Evolutionary conservation across 108 stramenopile species (phyloP).

Genomic region (Skeletonema grethae): DNA sequence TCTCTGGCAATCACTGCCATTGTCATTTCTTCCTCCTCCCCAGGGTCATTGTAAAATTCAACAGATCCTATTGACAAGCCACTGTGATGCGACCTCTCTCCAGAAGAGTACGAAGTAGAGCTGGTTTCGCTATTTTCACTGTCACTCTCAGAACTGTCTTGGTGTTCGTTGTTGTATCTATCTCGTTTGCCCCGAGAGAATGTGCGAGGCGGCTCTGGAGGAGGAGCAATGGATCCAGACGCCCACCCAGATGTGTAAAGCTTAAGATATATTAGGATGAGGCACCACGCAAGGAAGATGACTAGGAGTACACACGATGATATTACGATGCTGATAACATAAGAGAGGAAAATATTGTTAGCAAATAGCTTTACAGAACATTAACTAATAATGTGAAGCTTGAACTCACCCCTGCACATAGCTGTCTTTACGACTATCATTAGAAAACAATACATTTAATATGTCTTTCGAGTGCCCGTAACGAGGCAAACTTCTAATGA

Average conservation of each 20-base stretch:
- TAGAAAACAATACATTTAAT: slow-evolving; percentile 3
- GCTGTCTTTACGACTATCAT: slow-evolving; percentile 18
- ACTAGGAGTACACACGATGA: slow-evolving; percentile 35
- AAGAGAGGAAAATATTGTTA: background rate
- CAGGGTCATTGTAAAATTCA: slow-evolving; percentile 19
- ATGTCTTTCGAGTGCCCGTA: slow-evolving; percentile 28
- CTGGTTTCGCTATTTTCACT: slow-evolving; percentile 30
- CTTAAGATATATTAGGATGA: slow-evolving; percentile 18
- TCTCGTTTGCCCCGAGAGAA: background rate
- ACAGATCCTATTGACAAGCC: slow-evolving; percentile 33
- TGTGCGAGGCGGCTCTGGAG: slow-evolving; percentile 6
- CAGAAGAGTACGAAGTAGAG: slow-evolving; percentile 8
- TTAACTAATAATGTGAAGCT: background rate
- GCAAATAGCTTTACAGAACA: background rate
- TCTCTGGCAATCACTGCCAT: slow-evolving; percentile 40
- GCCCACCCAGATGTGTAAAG: slow-evolving; percentile 17
- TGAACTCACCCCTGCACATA: slow-evolving; percentile 41
- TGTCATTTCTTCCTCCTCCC: slow-evolving; percentile 21
- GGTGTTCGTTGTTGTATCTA: background rate
- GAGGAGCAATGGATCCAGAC: slow-evolving; percentile 27
- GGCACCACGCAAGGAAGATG: slow-evolving; percentile 24
- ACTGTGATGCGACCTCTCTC: slow-evolving; percentile 9
- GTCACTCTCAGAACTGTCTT: background rate
- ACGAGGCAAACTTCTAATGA: slow-evolving; percentile 26
- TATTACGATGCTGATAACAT: slow-evolving; percentile 17